These are phyloP conservation scores for Pichia phayaonensis DNA, from an alignment of 805 yeast genomes.

Conservation along the genomic window DNA sequence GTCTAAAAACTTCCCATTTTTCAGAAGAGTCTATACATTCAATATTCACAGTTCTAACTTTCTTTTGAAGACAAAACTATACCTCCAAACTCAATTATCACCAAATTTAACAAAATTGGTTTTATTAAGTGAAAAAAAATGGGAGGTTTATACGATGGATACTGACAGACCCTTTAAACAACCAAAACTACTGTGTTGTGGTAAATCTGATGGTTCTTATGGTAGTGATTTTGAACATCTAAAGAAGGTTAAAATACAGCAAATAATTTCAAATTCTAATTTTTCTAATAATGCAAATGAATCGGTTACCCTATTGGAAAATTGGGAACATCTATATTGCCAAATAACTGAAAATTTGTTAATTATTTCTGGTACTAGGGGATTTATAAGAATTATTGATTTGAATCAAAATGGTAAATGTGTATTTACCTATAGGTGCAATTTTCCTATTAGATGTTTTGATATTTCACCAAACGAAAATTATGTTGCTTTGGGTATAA, in stretches of 20 bases:
- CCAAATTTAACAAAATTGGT: conserved; percentile 60
- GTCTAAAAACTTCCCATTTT: conserved; percentile 76
- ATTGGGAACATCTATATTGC: conserved; percentile 58
- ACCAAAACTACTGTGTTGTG: conserved; percentile 60
- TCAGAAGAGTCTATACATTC: conserved; percentile 52
- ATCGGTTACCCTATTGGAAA: conserved; percentile 29
- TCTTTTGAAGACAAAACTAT: conserved; percentile 39
- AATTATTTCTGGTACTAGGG: conserved; percentile 66
- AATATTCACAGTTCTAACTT: conserved; percentile 43
- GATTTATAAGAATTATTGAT: conserved; percentile 61
- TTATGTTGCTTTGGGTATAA: conserved; percentile 71
- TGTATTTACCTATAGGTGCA: conserved; percentile 59
- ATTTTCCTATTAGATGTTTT: conserved; percentile 72
- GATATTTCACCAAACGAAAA: conserved; percentile 60
- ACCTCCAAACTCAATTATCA: conserved; percentile 53
- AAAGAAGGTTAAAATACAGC: conserved; percentile 15
- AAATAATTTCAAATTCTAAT: conserved; percentile 24
- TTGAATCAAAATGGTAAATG: conserved; percentile 49
- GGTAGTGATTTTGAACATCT: conserved; percentile 43
- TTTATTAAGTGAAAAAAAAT: conserved; percentile 55
- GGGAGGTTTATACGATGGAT: conserved; percentile 63
- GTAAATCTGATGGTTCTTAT: conserved; percentile 60
- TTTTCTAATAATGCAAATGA: conserved; percentile 22
- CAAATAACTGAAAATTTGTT: conserved; percentile 50
- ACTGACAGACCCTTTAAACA: conserved; percentile 33